A percentile compares a stretch with the other conserved stretches of the same genome.
phyloP scores from a whole-genome alignment of 495 filamentous ascomycete species.

The Daldinia caldariorum region DNA sequence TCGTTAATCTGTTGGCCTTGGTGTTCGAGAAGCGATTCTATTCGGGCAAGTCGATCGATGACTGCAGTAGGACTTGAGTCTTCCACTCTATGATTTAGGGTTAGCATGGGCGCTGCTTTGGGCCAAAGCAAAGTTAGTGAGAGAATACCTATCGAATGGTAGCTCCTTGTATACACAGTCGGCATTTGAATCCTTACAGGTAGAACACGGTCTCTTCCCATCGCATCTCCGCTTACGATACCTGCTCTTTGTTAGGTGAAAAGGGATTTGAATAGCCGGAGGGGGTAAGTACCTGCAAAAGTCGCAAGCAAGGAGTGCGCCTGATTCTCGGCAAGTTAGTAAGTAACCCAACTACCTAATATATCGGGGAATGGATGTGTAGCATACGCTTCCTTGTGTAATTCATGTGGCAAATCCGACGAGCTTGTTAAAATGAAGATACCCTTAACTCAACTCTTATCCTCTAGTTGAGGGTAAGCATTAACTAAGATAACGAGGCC shows the following conservation, averaged over 20 bases:
- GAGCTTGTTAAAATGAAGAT: constrained; percentile 23
- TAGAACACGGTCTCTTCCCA: constrained; percentile 49
- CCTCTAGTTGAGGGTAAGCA: constrained; percentile 30
- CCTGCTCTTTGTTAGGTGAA: constrained; percentile 33
- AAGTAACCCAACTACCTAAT: constrained; percentile 20
- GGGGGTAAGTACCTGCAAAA: constrained; percentile 43
- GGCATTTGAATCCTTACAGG: constrained; percentile 49
- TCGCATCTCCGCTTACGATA: constrained; percentile 51
- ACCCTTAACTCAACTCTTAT: constrained; percentile 39
- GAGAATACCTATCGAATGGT: constrained; percentile 45
- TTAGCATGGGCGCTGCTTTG: constrained; percentile 18
- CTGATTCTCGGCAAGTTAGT: constrained; percentile 39
- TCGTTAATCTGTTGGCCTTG: constrained; percentile 49
- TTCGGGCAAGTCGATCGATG: constrained; percentile 47
- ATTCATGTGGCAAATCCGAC: constrained; percentile 47
- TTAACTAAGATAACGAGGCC: constrained; percentile 34
- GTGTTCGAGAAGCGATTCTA: constrained; percentile 49
- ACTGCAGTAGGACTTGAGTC: constrained; percentile 45
- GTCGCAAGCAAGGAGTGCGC: constrained; percentile 51
- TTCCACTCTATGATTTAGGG: constrained; percentile 37
- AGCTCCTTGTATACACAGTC: constrained; percentile 51
- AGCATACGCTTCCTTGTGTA: constrained; percentile 51
- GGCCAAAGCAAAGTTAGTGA: background rate
- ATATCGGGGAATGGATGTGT: constrained; percentile 16
- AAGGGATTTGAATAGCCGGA: constrained; percentile 8